Evolutionary conservation across 2,329 filamentous ascomycete genomes (phyloP), one percentile per base, ranked within the genome.

Genomic region (Bipolaris gigantea): DNA sequence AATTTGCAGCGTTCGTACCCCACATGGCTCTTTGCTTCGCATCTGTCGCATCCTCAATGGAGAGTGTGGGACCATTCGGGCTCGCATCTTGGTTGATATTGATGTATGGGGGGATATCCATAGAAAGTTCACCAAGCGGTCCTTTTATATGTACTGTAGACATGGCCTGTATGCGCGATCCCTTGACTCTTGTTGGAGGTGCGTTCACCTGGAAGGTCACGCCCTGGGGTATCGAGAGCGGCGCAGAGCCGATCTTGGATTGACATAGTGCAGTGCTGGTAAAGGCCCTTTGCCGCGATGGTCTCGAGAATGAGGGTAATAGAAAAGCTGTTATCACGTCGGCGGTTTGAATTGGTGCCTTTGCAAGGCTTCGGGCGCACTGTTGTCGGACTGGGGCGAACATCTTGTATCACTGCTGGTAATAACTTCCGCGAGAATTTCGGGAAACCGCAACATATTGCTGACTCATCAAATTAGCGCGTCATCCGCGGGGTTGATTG

Each of bases 11-110:
- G 2, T 0, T 19, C 45, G 54, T 74, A 96, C 93, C 94, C 94
- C 94, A 97, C 92, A 97, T 97, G 75, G 89, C 89, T 72, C 88
- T 87, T 76, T 97, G 93, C 59, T 89, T 81, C 77, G 87, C 87
- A 48, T 85, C 75, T 16, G 85, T 78, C 16, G 80, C 75, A 75
- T 97, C 84, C 68, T 87, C 75, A 10, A 99, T 85, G 50, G 80
- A 85, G 61, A 99, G 77, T 30, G 81, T 81, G 10, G 87, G 85
- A 68, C 87, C 89, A 62, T 83, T 80, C 25, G 81, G 76, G 46
- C 81, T 81, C 18, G 79, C 73, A 69, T 96, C 88, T 61, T 89
- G 84, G 52, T 85, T 79, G 57, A 97, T 80, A 33, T 80, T 84
- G 52, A 97, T 78, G 73, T 89, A 99, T 1, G 86, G 80, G 1